phyloP scores from a whole-genome alignment of 768 basidiomycete species.

The Mycena pura region DNA sequence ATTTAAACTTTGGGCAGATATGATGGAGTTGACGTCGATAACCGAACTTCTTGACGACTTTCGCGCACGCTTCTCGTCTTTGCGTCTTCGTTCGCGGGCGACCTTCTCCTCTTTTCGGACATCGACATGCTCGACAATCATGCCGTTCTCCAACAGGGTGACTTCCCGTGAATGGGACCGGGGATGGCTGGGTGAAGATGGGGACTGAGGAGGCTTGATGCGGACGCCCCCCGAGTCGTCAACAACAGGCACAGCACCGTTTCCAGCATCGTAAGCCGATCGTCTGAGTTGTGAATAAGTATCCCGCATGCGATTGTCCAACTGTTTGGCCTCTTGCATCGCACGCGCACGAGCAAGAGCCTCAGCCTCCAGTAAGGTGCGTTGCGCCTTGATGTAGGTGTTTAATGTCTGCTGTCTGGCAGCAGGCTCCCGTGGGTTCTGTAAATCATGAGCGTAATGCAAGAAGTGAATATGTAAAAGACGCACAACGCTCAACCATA shows the following conservation, averaged over 20 bases:
- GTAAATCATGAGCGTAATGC: not conserved
- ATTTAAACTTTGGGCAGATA: slow-evolving; percentile 67
- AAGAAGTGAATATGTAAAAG: slow-evolving; percentile 16
- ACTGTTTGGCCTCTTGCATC: slow-evolving; percentile 75
- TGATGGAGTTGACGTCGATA: slow-evolving; percentile 75
- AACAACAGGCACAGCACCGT: slow-evolving; percentile 44
- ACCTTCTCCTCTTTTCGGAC: slow-evolving; percentile 81
- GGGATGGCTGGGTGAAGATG: slow-evolving; percentile 47
- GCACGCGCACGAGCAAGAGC: slow-evolving; percentile 78
- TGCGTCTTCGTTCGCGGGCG: slow-evolving; percentile 70
- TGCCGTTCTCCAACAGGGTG: slow-evolving; percentile 84
- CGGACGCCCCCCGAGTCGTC: slow-evolving; percentile 74
- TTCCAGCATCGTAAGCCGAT: slow-evolving; percentile 76
- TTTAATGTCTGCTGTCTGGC: slow-evolving; percentile 85
- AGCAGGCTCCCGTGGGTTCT: slow-evolving; percentile 93
- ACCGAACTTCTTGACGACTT: slow-evolving; percentile 77
- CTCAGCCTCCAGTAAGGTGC: slow-evolving; percentile 82
- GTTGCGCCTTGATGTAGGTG: slow-evolving; percentile 83
- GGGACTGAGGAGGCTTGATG: slow-evolving; percentile 66
- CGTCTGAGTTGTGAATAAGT: slow-evolving; percentile 80
- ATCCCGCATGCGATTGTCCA: slow-evolving; percentile 82
- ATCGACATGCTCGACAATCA: slow-evolving; percentile 89
- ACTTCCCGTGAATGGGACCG: slow-evolving; percentile 72
- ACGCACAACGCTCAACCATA: slow-evolving; percentile 83
- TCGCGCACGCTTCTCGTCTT: slow-evolving; percentile 74